Conservation (phyloP, 1,139 yeast species). For the Kurtzmaniella quercitrusa region DNA sequence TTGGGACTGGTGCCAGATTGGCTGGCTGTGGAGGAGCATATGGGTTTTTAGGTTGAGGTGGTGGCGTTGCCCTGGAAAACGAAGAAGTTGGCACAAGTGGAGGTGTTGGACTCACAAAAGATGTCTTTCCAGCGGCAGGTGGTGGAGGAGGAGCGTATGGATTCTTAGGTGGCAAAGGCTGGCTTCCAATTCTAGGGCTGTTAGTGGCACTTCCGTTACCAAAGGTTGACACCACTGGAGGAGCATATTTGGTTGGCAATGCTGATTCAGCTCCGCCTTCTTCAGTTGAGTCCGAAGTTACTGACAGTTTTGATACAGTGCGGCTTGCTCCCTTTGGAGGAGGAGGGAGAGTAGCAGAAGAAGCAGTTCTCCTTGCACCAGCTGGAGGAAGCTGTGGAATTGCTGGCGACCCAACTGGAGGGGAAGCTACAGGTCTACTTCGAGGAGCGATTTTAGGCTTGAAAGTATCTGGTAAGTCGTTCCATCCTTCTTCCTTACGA, state of each 20-base stretch:
- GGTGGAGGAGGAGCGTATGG: constrained; percentile 42
- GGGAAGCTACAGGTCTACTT: constrained; percentile 48
- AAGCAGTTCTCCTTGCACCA: constrained; percentile 13
- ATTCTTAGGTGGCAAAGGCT: constrained; percentile 14
- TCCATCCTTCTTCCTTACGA: constrained; percentile 81
- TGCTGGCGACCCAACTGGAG: constrained; percentile 25
- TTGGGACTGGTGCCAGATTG: constrained; percentile 8
- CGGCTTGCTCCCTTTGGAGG: constrained; percentile 35
- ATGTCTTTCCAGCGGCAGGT: constrained; percentile 8
- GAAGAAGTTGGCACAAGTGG: constrained; percentile 9
- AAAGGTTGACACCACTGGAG: constrained; percentile 11
- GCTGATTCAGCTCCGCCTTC: constrained; percentile 3
- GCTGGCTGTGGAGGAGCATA: constrained; percentile 33
- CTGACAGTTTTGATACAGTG: constrained; percentile 21
- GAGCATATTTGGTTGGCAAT: constrained; percentile 5
- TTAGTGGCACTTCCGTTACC: not conserved
- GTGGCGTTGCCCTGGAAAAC: constrained; percentile 11
- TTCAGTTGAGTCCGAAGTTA: constrained; percentile 12
- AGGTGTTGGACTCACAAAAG: constrained; percentile 4
- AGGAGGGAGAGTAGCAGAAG: constrained; percentile 20
- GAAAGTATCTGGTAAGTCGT: constrained; percentile 78
- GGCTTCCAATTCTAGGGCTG: constrained; percentile 1
- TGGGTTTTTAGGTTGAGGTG: constrained; percentile 27
- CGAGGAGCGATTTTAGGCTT: constrained; percentile 46
- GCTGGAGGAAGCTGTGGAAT: constrained; percentile 17